Evolutionary conservation across 2,329 filamentous ascomycete species (phyloP).

Genomic region (Apiospora hydei): DNA sequence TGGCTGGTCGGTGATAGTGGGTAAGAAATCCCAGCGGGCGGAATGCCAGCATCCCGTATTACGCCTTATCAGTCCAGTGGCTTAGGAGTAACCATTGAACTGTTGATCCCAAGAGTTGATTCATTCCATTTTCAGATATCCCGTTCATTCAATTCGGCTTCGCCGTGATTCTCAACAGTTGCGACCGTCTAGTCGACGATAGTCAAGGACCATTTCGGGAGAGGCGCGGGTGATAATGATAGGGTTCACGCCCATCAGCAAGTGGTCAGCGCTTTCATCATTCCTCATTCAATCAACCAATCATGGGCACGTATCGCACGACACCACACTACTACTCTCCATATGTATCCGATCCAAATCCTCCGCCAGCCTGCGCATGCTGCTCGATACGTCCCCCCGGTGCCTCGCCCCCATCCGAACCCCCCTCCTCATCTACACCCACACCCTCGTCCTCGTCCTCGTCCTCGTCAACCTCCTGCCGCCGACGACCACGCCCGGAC

Average conservation of each 20-base stretch:
- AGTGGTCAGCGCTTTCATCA: not conserved
- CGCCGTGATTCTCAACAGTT: too few species aligned
- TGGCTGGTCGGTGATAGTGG: not conserved
- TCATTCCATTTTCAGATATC: too few species aligned
- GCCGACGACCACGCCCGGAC: constrained; percentile 39
- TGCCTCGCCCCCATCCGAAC: constrained; percentile 28
- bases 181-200: too few species aligned
- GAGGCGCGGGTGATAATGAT: too few species aligned
- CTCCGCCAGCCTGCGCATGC: constrained; percentile 29
- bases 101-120: too few species aligned
- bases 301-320: not conserved
- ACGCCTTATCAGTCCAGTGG: too few species aligned
- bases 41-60: too few species aligned
- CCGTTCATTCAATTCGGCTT: too few species aligned
- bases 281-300: not conserved
- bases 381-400: not conserved
- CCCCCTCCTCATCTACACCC: constrained; percentile 32
- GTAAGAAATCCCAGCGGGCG: too few species aligned
- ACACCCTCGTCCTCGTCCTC: constrained; percentile 33
- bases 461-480: constrained; percentile 37
- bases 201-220: too few species aligned
- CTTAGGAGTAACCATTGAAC: too few species aligned
- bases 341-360: constrained; percentile 40
- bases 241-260: too few species aligned
- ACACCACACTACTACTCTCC: constrained; percentile 10